Base-by-base conservation (phyloP, 2,329 filamentous ascomycete genomes). In the Fusarium nodosum region DNA sequence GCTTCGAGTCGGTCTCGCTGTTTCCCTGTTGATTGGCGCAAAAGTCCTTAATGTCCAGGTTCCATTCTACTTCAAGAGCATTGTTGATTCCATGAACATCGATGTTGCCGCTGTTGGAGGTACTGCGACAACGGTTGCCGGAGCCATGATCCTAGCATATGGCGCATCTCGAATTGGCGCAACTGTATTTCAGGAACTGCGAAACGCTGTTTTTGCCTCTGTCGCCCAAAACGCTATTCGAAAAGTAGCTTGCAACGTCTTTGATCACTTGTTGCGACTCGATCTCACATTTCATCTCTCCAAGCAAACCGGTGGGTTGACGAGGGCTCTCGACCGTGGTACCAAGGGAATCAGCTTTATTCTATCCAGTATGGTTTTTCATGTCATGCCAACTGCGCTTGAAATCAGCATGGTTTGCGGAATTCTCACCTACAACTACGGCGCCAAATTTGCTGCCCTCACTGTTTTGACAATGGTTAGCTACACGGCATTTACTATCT, bases 321-420 rank as follows among this genome's bases (percentile, higher is more conserved):
- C 95, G 2, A 86, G 96, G 70, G 96, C 97, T 26, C 96, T 99
- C 67, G 97, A 99, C 77, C 90, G 97, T 67, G 96, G 96, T 76
- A 99, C 96, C 22, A 99, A 99, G 81, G 97, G 96, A 67, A 99
- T 99, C 78, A 97, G 93, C 84, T 99, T 98, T 79, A 80, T 99
- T 71, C 85, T 99, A 68, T 97, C 94, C 1, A 97, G 94, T 73
- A 99, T 99, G 95, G 93, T 99, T 31, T 98, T 99, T 75, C 96
- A 99, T 78, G 91, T 99, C 60, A 87, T 98, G 18, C 96, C 96
- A 0, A 99, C 95, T 0, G 93, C 94, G 0, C 82, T 99, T 33
- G 96, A 99, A 78, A 99, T 99, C 66, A 89, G 90, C 62, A 91
- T 99, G 85, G 96, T 99, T 2, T 99, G 96, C 77, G 94, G 94